A percentile compares a stretch with the other conserved stretches of the same genome.
Evolutionary conservation across 1,284 basidiomycete species (phyloP).

Genomic region (Hypsizygus ulmarius): DNA sequence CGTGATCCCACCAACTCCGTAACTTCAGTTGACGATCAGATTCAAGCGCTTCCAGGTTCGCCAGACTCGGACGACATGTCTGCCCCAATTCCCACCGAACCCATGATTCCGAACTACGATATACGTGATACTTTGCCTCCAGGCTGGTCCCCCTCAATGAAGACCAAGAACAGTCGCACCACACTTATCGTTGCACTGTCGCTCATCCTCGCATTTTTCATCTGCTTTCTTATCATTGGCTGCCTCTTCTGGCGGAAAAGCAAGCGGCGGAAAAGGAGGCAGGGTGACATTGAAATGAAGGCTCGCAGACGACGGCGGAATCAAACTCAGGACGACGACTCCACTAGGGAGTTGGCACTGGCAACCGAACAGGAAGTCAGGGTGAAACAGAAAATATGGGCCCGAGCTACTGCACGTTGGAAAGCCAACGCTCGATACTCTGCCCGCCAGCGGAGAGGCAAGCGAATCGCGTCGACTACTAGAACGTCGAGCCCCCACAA

Average conservation of each 20-base stretch:
- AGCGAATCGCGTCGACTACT: conserved; percentile 24
- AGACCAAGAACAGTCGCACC: conserved; percentile 33
- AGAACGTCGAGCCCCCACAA: conserved; percentile 24
- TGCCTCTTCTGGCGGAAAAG: conserved; percentile 61
- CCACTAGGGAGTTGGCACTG: conserved; percentile 29
- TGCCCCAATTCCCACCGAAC: conserved; percentile 15
- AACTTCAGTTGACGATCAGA: conserved; percentile 31
- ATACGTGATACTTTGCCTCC: conserved; percentile 48
- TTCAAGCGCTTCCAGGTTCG: conserved; percentile 24
- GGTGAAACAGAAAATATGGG: conserved; percentile 57
- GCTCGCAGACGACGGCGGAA: conserved; percentile 26
- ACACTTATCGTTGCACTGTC: conserved; percentile 58
- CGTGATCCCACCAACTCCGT: conserved; percentile 23
- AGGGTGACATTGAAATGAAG: conserved; percentile 37
- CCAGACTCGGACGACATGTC: too few species aligned
- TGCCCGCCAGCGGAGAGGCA: conserved; percentile 52
- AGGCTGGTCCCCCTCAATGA: conserved; percentile 47
- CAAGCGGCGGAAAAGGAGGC: conserved; percentile 34
- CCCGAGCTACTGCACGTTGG: conserved; percentile 62
- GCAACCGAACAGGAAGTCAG: conserved; percentile 43
- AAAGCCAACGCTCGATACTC: conserved; percentile 54
- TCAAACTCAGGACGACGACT: conserved; percentile 18
- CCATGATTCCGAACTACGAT: conserved; percentile 22
- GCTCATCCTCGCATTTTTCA: conserved; percentile 54
- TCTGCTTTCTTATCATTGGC: conserved; percentile 52